Evolutionary conservation across 371 early-diverging fungal genomes (phyloP), one percentile per base, ranked within the genome.

Genomic region (Dichotomocladium elegans): DNA sequence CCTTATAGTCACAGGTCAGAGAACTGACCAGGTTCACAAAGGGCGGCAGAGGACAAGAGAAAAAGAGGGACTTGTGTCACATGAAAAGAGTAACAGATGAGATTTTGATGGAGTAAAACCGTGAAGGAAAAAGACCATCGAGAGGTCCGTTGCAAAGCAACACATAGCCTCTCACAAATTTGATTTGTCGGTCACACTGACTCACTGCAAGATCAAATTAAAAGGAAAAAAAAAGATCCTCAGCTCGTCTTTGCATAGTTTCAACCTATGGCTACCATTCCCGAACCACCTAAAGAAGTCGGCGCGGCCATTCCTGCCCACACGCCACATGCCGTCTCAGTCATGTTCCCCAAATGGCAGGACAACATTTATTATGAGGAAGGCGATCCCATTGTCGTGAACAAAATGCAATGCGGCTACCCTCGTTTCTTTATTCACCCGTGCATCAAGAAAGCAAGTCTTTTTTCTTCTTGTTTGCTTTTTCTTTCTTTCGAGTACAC

Each of bases 341-440:
- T 96, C 29, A 85, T 85, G 30, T 76, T 97, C n/a, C 96, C 96
- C 4, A 89, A 69, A 6, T 97, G 96, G 94, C 67, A 77, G 26
- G 92, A 89, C 72, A 94, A 94, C 61, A 79, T 97, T 41, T 85
- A 82, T 45, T 97, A 97, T 56, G 98, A 97, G 64, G 93, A 93
- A 72, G 94, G 86, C 11, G 80, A 82, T 37, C 80, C 85, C 3
- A 70, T 80, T 9, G 90, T 93, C n/a, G 73, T 79, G 43, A 61
- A 70, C n/a, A 77, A 73, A 50, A 88, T 93, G 89, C 72, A 79
- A 40, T 76, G 82, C 29, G 98, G 96, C 2, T 97, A 97, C 66
- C 98, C 98, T 17, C 89, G 98, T 25, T 96, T 97, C 77, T 93
- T 95, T 58, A 86, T 90, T 62, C 77, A 77, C 61, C 81, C 80